Evolutionary conservation across 768 basidiomycete species (phyloP).

Genomic region (Rhodotorula taiwanensis): DNA sequence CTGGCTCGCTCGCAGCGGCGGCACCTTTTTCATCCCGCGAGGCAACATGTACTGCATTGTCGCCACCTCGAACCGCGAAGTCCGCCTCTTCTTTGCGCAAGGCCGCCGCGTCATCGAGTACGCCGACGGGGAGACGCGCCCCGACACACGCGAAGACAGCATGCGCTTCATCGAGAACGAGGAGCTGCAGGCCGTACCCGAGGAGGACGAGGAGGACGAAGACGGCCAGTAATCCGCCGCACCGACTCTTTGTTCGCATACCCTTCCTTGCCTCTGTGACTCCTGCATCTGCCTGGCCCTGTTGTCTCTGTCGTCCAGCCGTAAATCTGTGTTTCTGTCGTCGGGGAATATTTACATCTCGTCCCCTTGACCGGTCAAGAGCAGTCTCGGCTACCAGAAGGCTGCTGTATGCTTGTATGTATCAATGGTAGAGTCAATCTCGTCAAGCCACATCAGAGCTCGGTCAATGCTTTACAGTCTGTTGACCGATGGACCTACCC

Average conservation of each 20-base stretch:
- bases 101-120: constrained; percentile 49
- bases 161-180: constrained; percentile 36
- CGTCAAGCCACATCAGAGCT: too few relatives aligned
- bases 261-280: background rate
- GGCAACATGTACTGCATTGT: constrained; percentile 33
- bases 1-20: constrained; percentile 12
- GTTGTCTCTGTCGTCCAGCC: background rate
- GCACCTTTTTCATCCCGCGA: constrained; percentile 35
- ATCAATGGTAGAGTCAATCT: too few relatives aligned
- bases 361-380: too few relatives aligned
- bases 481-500: too few relatives aligned
- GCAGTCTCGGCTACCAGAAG: too few relatives aligned
- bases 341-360: too few relatives aligned
- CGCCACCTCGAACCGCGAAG: constrained; percentile 57
- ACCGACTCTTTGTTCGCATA: background rate
- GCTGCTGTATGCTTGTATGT: too few relatives aligned
- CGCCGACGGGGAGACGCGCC: constrained; percentile 14
- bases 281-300: background rate
- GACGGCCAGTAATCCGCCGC: background rate
- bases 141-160: constrained; percentile 13
- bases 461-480: too few relatives aligned
- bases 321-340: background rate
- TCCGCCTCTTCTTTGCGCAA: constrained; percentile 85
- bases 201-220: constrained; percentile 12
- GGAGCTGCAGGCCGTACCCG: constrained; percentile 33